These are phyloP conservation scores for Alternaria atra DNA, from an alignment of 2,329 filamentous ascomycete species.

Conservation along the genomic window DNA sequence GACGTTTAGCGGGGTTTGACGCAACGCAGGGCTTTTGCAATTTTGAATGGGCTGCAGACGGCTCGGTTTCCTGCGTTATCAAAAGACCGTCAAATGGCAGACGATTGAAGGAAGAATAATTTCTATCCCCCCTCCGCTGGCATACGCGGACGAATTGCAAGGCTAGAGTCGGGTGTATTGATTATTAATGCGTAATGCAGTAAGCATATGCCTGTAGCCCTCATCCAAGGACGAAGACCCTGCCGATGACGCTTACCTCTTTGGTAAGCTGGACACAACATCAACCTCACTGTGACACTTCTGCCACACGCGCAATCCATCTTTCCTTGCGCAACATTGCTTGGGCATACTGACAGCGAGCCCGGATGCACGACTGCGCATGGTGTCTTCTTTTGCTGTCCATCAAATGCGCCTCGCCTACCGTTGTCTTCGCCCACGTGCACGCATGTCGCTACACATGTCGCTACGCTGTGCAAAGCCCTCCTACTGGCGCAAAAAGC, in stretches of 20 bases:
- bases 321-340: slow-evolving; percentile 20
- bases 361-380: slow-evolving; percentile 12
- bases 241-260: slow-evolving; percentile 19
- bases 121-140: not conserved
- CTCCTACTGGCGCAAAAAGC: slow-evolving; percentile 8
- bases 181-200: slow-evolving; percentile 25
- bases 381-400: slow-evolving; percentile 2
- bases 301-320: slow-evolving; percentile 19
- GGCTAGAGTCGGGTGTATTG: slow-evolving; percentile 16
- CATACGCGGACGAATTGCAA: slow-evolving; percentile 7
- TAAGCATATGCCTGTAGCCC: slow-evolving; percentile 6
- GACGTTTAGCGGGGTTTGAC: slow-evolving; percentile 40
- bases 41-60: slow-evolving; percentile 21
- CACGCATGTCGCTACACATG: slow-evolving; percentile 13
- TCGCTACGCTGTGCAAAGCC: slow-evolving; percentile 10
- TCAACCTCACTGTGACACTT: slow-evolving; percentile 12
- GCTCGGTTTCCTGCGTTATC: slow-evolving; percentile 12
- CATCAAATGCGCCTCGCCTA: slow-evolving; percentile 13
- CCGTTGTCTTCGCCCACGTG: slow-evolving; percentile 24
- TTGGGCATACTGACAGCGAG: slow-evolving; percentile 24
- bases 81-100: slow-evolving; percentile 8
- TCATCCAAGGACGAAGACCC: slow-evolving; percentile 4
- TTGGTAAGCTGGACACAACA: slow-evolving; percentile 17
- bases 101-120: slow-evolving; percentile 2
- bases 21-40: slow-evolving; percentile 27